These are phyloP conservation scores for Aspergillus hancockii DNA, from an alignment of 495 filamentous ascomycete species.

Conservation along the genomic window DNA sequence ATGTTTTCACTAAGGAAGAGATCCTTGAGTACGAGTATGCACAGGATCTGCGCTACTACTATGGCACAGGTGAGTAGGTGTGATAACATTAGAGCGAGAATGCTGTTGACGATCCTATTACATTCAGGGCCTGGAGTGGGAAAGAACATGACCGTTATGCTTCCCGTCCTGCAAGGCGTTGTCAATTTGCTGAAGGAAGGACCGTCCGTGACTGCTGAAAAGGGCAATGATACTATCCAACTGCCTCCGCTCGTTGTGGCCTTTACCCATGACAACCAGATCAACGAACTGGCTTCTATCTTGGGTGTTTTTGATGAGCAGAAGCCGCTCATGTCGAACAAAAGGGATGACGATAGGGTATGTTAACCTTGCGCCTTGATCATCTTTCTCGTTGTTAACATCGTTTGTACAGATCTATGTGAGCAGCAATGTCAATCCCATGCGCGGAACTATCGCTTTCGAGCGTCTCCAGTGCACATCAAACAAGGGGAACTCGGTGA, in stretches of 20 bases:
- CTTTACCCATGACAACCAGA: constrained; percentile 61
- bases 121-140: constrained; percentile 47
- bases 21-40: constrained; percentile 57
- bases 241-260: constrained; percentile 52
- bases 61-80: constrained; percentile 34
- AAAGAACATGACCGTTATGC: constrained; percentile 46
- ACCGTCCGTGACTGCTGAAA: constrained; percentile 39
- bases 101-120: neutral
- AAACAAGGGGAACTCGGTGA: constrained; percentile 23
- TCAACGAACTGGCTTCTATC: constrained; percentile 54
- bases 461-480: constrained; percentile 47
- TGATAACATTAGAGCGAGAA: neutral
- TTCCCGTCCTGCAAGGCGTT: constrained; percentile 51
- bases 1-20: constrained; percentile 52
- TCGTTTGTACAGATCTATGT: constrained; percentile 34
- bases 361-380: constrained; percentile 25
- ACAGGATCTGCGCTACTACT: constrained; percentile 61
- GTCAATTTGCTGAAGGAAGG: constrained; percentile 47
- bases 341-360: constrained; percentile 19
- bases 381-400: neutral
- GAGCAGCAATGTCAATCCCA: constrained; percentile 50
- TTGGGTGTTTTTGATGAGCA: constrained; percentile 56
- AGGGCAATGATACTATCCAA: constrained; percentile 36
- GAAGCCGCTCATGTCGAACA: constrained; percentile 32
- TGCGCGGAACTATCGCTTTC: constrained; percentile 57